phyloP scores from a whole-genome alignment of 768 basidiomycete genomes.

The Ramaria sp. region DNA sequence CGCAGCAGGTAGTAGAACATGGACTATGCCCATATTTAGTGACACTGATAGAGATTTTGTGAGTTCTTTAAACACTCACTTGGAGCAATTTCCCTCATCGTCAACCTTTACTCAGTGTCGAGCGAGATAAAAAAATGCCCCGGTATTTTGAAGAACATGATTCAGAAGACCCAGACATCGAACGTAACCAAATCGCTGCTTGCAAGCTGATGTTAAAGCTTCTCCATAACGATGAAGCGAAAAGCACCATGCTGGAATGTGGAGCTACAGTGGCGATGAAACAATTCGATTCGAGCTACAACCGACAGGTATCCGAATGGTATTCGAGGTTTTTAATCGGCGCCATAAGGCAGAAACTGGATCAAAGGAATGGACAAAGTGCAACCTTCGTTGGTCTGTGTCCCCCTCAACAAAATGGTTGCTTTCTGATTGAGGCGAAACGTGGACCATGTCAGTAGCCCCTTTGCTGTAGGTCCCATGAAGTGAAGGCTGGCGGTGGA shows the following conservation, averaged over 20 bases:
- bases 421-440: no score
- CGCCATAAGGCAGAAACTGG: not conserved
- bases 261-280: not conserved
- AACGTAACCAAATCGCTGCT: slow-evolving; percentile 1
- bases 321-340: not conserved
- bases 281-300: not conserved
- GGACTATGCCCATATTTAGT: not conserved
- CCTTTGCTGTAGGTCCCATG: no score
- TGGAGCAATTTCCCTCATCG: not conserved
- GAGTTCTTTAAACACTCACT: not conserved
- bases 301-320: not conserved
- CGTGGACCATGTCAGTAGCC: no score
- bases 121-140: not conserved
- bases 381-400: no score
- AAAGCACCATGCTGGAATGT: not conserved
- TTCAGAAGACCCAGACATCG: not conserved
- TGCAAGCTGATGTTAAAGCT: not conserved
- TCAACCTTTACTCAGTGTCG: not conserved
- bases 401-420: no score
- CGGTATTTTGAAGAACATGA: not conserved
- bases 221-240: not conserved
- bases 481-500: no score
- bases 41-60: not conserved
- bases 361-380: not conserved
- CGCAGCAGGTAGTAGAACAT: not conserved